Conservation (phyloP, 164 flowering plant species). For the Vitis labrusca region DNA sequence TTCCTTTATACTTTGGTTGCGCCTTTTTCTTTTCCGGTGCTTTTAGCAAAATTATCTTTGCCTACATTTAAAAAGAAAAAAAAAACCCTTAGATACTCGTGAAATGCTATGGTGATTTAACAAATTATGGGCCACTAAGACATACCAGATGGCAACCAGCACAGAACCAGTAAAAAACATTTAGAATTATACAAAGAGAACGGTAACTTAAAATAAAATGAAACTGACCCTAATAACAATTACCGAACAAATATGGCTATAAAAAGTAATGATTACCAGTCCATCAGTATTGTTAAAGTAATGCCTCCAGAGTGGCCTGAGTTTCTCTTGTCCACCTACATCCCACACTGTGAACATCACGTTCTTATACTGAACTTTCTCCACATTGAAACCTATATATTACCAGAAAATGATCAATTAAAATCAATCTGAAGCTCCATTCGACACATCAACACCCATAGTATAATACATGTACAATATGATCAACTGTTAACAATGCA, state of each 20-base stretch:
- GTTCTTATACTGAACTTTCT: constrained; percentile 98
- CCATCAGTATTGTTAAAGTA: constrained; percentile 97
- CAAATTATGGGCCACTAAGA: not conserved
- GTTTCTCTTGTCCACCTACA: constrained; percentile 98
- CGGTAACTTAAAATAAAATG: no score
- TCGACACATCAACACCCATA: no score
- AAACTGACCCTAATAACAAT: no score
- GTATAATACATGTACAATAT: no score
- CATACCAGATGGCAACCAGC: not conserved
- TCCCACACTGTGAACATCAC: constrained; percentile 98
- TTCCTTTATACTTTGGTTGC: no score
- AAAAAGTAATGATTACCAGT: constrained; percentile 51
- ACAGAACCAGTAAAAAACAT: not conserved
- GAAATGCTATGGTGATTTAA: no score
- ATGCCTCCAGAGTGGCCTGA: constrained; percentile 99
- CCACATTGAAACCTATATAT: constrained; percentile 89
- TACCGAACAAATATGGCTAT: not conserved
- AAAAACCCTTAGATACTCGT: no score
- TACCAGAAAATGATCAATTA: constrained; percentile 5
- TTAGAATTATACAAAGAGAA: no score
- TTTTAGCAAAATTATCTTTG: no score
- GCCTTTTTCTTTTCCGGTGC: no score
- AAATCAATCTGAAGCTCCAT: not conserved
- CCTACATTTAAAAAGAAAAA: no score
- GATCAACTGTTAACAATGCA: no score